Evolutionary conservation across 2,329 filamentous ascomycete species (phyloP), one percentile per base, ranked within the genome.

Genomic region (Pseudogymnoascus sp.): DNA sequence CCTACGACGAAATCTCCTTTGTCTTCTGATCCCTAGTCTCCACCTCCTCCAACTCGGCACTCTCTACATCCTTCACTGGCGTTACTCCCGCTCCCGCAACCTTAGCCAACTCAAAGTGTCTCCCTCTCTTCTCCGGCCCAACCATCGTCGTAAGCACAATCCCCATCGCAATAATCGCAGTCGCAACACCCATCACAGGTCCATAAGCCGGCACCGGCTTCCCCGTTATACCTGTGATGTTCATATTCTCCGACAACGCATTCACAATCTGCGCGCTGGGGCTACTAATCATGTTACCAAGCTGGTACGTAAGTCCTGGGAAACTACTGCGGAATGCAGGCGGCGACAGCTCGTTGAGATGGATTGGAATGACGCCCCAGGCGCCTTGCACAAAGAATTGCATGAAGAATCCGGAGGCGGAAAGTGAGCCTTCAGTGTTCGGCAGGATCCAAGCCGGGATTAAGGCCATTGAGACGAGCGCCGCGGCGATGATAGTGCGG

Each of bases 371-470:
- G 28, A 69, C 66, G 36, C 88, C 89, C 88, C 88, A 91, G 0
- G 87, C 87, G 28, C 88, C 88, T 73, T 90, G 88, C 2, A 91
- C 87, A 70, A 84, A 89, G 73, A 90, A 90, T 71, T 91, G 88
- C 76, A 93, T 82, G 75, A 93, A 93, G 75, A 93, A 96, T 2
- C 89, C 90, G 0, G 88, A 85, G 0, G 89, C 90, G 56, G 91
- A 91, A 69, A 95, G 79, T 10, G 78, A 77, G 7, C 84, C 77
- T 69, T 77, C 80, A 7, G 75, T 75, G 87, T 82, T 56, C 10
- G 86, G 80, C 68, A 91, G 92, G 0, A 85, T 89, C 76, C 96
- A 96, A 0, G 91, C 90, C 72, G 93, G 93, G 1, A 96, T 79
- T 3, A 96, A 76, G 0, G 89, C 89, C 40, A 89, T 90, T 36